Conservation (phyloP, 805 yeast species). For the Kuraishia hungarica region DNA sequence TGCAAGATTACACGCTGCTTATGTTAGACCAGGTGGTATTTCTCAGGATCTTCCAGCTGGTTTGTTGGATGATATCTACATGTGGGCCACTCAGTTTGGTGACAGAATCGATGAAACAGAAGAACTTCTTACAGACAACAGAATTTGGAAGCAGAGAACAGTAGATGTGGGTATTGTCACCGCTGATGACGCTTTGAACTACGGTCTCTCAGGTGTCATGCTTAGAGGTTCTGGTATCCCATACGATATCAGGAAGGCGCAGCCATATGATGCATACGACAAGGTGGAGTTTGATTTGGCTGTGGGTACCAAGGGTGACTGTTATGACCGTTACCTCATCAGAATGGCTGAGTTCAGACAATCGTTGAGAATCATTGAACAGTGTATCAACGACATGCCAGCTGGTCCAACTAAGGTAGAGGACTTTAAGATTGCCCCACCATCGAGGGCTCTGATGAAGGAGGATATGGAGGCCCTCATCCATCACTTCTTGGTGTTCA, state of each 20-base stretch:
- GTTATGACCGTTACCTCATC: constrained; percentile 81
- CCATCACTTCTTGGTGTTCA: constrained; percentile 80
- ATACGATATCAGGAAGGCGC: constrained; percentile 76
- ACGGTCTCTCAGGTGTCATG: constrained; percentile 80
- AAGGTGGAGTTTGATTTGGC: constrained; percentile 80
- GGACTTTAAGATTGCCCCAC: constrained; percentile 79
- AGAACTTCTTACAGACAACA: constrained; percentile 81
- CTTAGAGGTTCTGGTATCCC: constrained; percentile 88
- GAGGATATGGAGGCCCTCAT: constrained; percentile 89
- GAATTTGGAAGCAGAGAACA: constrained; percentile 89
- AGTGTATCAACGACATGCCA: constrained; percentile 87
- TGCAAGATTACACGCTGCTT: constrained; percentile 83
- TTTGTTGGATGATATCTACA: constrained; percentile 78
- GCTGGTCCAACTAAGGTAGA: constrained; percentile 88
- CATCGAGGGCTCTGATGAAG: constrained; percentile 76
- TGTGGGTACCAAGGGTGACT: constrained; percentile 83
- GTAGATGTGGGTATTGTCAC: constrained; percentile 71
- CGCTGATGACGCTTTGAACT: constrained; percentile 82
- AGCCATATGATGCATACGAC: constrained; percentile 87
- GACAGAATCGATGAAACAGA: constrained; percentile 88
- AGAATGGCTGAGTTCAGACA: constrained; percentile 93
- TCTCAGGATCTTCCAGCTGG: constrained; percentile 84
- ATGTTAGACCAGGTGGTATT: constrained; percentile 89
- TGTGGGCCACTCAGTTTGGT: constrained; percentile 96
- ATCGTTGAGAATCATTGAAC: constrained; percentile 80